A percentile compares a stretch with the other conserved stretches of the same genome.
phyloP scores from a whole-genome alignment of 495 filamentous ascomycete species.

The Corynascus novoguineensis region DNA sequence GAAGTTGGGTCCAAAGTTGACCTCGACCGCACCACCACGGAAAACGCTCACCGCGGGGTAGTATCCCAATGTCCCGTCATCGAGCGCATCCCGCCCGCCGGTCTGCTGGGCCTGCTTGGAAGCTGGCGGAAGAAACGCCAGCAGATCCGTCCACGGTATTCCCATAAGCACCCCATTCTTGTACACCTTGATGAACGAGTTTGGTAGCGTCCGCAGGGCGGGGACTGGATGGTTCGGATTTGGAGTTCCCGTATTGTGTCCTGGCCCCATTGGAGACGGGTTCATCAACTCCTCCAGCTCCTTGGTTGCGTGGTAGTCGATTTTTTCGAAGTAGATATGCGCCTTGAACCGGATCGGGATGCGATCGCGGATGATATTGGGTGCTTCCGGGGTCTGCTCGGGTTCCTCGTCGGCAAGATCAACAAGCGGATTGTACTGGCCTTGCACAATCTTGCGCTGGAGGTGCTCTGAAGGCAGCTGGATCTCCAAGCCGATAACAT shows the following conservation, averaged over 20 bases:
- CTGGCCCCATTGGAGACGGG: constrained; percentile 53
- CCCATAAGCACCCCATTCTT: constrained; percentile 87
- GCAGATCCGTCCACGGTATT: constrained; percentile 78
- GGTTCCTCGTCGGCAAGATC: constrained; percentile 58
- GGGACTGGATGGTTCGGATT: constrained; percentile 67
- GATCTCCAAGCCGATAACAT: constrained; percentile 93
- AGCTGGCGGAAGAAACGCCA: constrained; percentile 88
- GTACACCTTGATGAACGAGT: constrained; percentile 80
- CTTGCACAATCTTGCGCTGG: constrained; percentile 83
- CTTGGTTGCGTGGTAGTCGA: constrained; percentile 83
- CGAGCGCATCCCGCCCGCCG: constrained; percentile 73
- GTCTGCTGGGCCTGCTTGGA: constrained; percentile 68
- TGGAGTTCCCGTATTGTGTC: constrained; percentile 44
- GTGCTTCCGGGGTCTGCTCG: constrained; percentile 34
- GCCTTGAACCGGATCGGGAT: constrained; percentile 90
- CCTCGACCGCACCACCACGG: constrained; percentile 80
- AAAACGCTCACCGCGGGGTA: constrained; percentile 92
- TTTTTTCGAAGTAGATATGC: constrained; percentile 90
- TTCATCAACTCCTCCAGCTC: constrained; percentile 83
- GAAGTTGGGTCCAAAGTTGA: constrained; percentile 86
- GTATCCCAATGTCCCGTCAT: constrained; percentile 92
- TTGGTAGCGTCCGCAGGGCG: constrained; percentile 74
- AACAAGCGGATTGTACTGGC: constrained; percentile 76
- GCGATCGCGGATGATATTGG: constrained; percentile 87
- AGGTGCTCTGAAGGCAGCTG: constrained; percentile 75